Evolutionary conservation across 2,329 filamentous ascomycete species (phyloP), one percentile per base, ranked within the genome.

Genomic region (Trichoderma sp.): DNA sequence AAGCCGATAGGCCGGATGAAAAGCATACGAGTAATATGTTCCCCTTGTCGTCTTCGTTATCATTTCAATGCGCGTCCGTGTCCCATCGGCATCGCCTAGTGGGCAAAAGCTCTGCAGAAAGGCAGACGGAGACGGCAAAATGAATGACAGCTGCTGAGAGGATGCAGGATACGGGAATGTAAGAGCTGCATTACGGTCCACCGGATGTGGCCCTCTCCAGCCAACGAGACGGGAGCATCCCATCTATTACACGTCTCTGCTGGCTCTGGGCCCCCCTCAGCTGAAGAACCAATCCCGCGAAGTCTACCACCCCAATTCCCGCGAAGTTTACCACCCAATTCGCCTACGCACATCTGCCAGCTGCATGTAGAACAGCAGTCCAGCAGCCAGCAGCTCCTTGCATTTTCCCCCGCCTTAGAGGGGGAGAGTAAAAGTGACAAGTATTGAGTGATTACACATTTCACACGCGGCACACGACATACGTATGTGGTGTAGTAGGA

Each of bases 121-220:
- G 51, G 30, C 24, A 21, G 24, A 26, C 26, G 15, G 15, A 62
- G 28, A n/a, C 15, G 39, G 39, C 39, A 43, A 43, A 39, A 39
- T 39, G 53, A 57, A 70, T 62, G 66, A 53, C 36, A 36, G 57
- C 66, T 51, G 21, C 66, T 70, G n/a, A 62, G 18, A 70, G 39
- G 66, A 70, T 62, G 56, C 66, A 51, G 36, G 36, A 69, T 43
- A 69, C 36, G 66, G 56, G 26, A 69, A 36, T 28, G 66, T 70
- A 36, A 51, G 56, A 69, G 36, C 56, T 51, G 36, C 36, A 53
- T 26, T 34, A 62, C 60, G 57, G 57, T 61, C 66, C 56, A 68
- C 36, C 47, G 24, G 60, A 26, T 39, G 34, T 43, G 34, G 24
- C 34, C 43, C 36, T 56, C 39, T 39, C 15, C 43, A 57, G 64